A percentile compares a stretch with the other conserved stretches of the same genome.
Evolutionary conservation across 2,329 filamentous ascomycete species (phyloP).

Genomic region (Neofusicoccum laricinum): DNA sequence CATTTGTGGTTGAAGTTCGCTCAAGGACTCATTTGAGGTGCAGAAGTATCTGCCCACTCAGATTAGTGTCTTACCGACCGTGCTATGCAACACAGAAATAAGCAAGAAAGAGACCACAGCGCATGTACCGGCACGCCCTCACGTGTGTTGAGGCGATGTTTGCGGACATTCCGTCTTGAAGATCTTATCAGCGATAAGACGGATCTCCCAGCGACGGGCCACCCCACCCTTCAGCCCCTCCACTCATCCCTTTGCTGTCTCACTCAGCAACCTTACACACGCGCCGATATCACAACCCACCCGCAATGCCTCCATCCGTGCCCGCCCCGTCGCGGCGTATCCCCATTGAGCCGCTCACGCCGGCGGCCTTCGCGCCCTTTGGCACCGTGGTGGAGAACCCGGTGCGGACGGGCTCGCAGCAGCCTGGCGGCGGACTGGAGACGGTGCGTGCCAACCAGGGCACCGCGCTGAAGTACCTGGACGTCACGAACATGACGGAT

Average conservation of each 20-base stretch:
- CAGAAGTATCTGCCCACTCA: too few relatives aligned
- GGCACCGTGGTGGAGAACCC: constrained; percentile 81
- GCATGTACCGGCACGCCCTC: too few relatives aligned
- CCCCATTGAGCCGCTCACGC: constrained; percentile 64
- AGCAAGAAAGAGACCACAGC: too few relatives aligned
- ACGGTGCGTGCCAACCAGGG: constrained; percentile 74
- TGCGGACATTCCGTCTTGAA: neutral
- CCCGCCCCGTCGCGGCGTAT: constrained; percentile 46
- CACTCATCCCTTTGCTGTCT: neutral
- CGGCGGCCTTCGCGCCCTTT: constrained; percentile 69
- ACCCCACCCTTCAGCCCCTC: neutral
- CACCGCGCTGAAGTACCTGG: constrained; percentile 79
- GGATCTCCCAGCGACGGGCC: neutral
- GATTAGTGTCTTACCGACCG: too few relatives aligned
- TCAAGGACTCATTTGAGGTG: too few relatives aligned
- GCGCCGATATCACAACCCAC: neutral
- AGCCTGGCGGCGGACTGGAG: constrained; percentile 39
- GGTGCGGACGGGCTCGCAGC: constrained; percentile 44
- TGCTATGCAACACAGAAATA: too few relatives aligned
- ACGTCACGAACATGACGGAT: constrained; percentile 71
- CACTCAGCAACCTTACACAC: neutral
- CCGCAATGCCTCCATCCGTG: constrained; percentile 32
- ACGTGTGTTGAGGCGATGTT: neutral
- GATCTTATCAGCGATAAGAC: neutral
- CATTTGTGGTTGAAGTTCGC: too few relatives aligned